phyloP scores from a whole-genome alignment of 2,329 filamentous ascomycete species.

The Claviceps purpurea region DNA sequence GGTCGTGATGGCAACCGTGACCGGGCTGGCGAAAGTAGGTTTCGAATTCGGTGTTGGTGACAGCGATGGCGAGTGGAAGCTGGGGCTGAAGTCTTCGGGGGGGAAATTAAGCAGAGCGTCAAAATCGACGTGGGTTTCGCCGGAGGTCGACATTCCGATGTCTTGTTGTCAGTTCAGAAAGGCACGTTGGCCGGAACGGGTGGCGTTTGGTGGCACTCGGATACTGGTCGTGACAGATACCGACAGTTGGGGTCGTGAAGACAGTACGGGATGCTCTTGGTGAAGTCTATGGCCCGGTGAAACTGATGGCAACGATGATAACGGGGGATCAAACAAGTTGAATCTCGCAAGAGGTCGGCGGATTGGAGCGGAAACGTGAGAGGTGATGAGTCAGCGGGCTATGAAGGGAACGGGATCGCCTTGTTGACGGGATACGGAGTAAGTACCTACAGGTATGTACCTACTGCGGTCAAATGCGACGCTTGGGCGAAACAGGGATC shows the following conservation, averaged over 20 bases:
- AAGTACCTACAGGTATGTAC: too few species aligned
- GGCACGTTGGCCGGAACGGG: slow-evolving; percentile 2
- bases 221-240: not conserved
- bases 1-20: slow-evolving; percentile 38
- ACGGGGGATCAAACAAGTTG: not conserved
- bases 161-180: not conserved
- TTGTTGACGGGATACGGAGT: slow-evolving; percentile 6
- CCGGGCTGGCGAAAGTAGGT: slow-evolving; percentile 36
- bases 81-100: slow-evolving; percentile 41
- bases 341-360: not conserved
- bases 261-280: not conserved
- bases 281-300: not conserved
- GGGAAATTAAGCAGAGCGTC: slow-evolving; percentile 48
- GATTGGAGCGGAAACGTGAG: slow-evolving; percentile 5
- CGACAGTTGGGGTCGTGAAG: not conserved
- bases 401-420: slow-evolving; percentile 19
- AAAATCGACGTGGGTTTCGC: slow-evolving; percentile 35
- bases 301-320: not conserved
- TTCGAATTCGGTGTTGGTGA: slow-evolving; percentile 43
- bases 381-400: slow-evolving; percentile 15
- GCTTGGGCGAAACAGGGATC: slow-evolving; percentile 8
- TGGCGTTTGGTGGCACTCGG: slow-evolving; percentile 2
- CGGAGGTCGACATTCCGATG: slow-evolving; percentile 25
- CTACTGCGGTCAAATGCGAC: not conserved
- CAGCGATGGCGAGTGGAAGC: slow-evolving; percentile 47